Base-by-base conservation (phyloP, 441 rosid genomes). In the Brassica hybrid region DNA sequence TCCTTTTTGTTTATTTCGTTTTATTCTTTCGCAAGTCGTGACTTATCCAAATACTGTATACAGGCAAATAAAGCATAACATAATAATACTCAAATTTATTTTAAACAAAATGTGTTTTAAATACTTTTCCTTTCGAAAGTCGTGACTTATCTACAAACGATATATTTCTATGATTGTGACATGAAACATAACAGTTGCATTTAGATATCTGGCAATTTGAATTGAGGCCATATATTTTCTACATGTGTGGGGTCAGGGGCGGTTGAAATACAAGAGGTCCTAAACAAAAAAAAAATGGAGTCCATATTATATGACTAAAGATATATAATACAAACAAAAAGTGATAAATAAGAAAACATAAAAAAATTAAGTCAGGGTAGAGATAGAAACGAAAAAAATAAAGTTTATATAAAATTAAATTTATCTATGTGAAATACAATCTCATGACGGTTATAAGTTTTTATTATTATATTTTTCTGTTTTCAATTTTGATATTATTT, bases 1-100 rank as follows among this genome's bases (percentile, higher is more conserved):
- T 66, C 58, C 14, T 34, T 52, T 7, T 12, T 21, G 8, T 12
- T 12, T 21, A 12, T 17, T 30, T 48, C 50, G 8, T 18, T 50
- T 17, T 63, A 73, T 13, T 32, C 12, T 25, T 30, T 4, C 3
- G 18, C 70, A 76, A 69, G 59, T 63, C 64, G 27, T 61, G 57
- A 54, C 80, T 76, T 76, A 69, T 76, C 80, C 75, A 76, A 32
- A 14, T 12, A n/a, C n/a, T n/a, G n/a, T 41, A n/a, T 30, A 60
- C 36, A 17, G 12, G 48, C 60, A 60, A 6, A 69, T 52, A 69
- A 14, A 17, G 23, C 12, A 56, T 8, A 56, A 17, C 6, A 17
- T 48, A 56, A 56, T 21, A 18, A 56, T 21, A 18, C 13, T 18
- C 54, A 48, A 3, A 1, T 59, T 58, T 59, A 43, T 43, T 74